Percentiles rank a stretch among this genome's conserved stretches.
These are phyloP conservation scores for Acanthamoeba rhysodes DNA, from an alignment of 208 protist genomes.

Conservation along the genomic window DNA sequence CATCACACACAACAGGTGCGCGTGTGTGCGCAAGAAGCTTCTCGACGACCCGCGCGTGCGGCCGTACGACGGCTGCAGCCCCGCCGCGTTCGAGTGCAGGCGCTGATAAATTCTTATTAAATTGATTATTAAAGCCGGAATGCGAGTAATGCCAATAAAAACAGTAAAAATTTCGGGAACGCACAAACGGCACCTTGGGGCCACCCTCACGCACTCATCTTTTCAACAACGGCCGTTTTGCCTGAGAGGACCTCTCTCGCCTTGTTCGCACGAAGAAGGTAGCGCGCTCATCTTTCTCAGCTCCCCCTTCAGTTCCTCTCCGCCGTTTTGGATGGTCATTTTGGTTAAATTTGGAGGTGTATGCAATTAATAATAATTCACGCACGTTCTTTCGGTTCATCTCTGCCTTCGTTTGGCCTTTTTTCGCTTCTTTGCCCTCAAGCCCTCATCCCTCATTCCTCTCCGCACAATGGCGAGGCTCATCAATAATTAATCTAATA, in stretches of 20 bases:
- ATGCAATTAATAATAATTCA: neutral
- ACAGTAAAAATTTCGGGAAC: neutral
- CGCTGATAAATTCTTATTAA: neutral
- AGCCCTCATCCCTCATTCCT: no score
- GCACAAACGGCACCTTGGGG: neutral
- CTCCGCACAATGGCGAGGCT: no score
- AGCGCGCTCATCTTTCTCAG: no score
- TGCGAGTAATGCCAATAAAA: neutral
- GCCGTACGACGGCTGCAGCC: conserved; percentile 19
- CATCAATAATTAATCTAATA: no score
- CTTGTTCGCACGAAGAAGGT: no score
- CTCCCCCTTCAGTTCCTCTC: no score
- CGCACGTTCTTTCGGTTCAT: neutral
- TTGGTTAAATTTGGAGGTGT: neutral
- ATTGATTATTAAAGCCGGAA: neutral
- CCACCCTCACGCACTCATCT: no score
- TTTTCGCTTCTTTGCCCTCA: no score
- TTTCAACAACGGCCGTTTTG: no score
- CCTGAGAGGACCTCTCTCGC: no score
- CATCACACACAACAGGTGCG: neutral
- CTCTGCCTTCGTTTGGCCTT: no score
- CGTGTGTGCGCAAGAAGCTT: conserved; percentile 51
- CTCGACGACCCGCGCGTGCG: conserved; percentile 41
- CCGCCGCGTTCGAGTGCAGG: neutral
- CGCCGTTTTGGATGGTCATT: no score